Evolutionary conservation across 2,329 filamentous ascomycete species (phyloP), one percentile per base, ranked within the genome.

Genomic region (Dactylonectria macrodidyma): DNA sequence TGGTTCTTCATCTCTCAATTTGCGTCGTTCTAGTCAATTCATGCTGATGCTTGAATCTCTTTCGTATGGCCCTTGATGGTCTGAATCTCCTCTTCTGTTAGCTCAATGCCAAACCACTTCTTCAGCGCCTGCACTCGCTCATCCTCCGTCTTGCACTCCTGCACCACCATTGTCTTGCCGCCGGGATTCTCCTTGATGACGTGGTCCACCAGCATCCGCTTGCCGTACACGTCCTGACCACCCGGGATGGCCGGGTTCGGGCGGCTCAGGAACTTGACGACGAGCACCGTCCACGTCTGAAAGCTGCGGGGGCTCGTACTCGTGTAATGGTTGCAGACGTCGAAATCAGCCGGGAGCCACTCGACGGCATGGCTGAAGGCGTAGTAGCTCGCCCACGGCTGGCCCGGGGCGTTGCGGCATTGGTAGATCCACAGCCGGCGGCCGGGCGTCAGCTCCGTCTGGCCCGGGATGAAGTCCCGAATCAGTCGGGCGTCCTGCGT

Each of bases 371-470:
- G 89, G 2, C 86, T 85, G 77, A 94, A 95, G 68, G 86, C 88
- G 77, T 93, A 93, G 55, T 85, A 87, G 1, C 87, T 82, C 24
- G 85, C 82, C 89, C 91, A 95, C 1, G 70, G 26, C 2, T 83
- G 81, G 54, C 79, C 81, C 0, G 85, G 80, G 0, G 80, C 78
- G 68, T 88, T 85, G 33, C 87, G 84, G 70, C 88, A 87, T 78
- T 92, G 86, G 75, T 91, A 92, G 64, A 92, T 84, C 91, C 90
- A 93, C 63, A 88, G 78, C 66, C 85, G 86, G 38, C 81, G 78
- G 52, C 83, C 81, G 8, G 74, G 47, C n/a, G 68, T 72, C 11
- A 76, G 69, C 34, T 84, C 80, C 30, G 82, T 80, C 66, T 86
- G 81, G 14, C 81, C 78, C 3, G 87, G 83, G 46, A 88, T 85